A percentile compares a stretch with the other conserved stretches of the same genome.
These are phyloP conservation scores for Colletotrichum sp. DNA, from an alignment of 2,329 filamentous ascomycete genomes.

Conservation along the genomic window DNA sequence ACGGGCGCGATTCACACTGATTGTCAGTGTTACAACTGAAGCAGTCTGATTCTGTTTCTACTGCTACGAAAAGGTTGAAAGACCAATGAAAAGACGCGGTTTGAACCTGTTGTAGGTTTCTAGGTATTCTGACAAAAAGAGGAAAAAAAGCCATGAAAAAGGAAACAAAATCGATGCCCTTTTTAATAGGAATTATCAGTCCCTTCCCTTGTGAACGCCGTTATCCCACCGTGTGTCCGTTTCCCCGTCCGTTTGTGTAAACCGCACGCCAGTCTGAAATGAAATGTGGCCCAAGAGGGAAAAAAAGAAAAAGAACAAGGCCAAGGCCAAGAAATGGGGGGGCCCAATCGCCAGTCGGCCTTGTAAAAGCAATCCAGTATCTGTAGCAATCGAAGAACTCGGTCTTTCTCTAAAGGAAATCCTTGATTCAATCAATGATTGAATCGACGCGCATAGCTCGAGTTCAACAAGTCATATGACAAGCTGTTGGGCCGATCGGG, in stretches of 20 bases:
- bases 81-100: not conserved
- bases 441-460: not conserved
- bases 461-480: not conserved
- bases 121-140: slow-evolving; percentile 11
- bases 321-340: not conserved
- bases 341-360: not conserved
- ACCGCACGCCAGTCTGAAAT: not conserved
- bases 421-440: not conserved
- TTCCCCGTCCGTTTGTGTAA: not conserved
- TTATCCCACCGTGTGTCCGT: not conserved
- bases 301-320: not conserved
- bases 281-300: not conserved
- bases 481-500: not conserved
- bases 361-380: not conserved
- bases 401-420: not conserved
- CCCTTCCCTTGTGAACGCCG: not conserved
- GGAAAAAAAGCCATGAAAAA: not conserved
- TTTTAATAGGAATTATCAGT: not conserved
- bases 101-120: not conserved
- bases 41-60: not conserved
- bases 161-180: not conserved
- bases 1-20: not conserved
- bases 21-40: not conserved
- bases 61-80: not conserved
- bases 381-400: not conserved